Evolutionary conservation across 1,139 yeast species (phyloP).

Genomic region (Insectozyma bohioensis): DNA sequence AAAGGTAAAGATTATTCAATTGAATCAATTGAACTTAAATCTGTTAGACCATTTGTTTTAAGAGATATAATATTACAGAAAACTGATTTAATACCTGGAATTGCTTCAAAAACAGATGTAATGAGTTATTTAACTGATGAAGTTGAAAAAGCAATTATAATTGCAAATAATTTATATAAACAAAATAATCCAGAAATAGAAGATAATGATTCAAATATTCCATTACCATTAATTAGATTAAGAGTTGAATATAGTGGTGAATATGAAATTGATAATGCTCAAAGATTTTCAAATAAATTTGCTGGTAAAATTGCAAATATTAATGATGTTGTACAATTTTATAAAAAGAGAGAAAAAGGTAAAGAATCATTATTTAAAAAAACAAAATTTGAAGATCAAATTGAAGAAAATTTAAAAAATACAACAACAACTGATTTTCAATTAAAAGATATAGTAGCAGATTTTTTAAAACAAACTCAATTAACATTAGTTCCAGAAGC

Average conservation of each 20-base stretch:
- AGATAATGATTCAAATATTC: slow-evolving; percentile 27
- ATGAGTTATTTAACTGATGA: slow-evolving; percentile 57
- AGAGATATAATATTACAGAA: slow-evolving; percentile 56
- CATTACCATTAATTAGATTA: slow-evolving; percentile 78
- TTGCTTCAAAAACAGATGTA: slow-evolving; percentile 63
- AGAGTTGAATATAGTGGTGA: slow-evolving; percentile 90
- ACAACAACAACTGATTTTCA: slow-evolving; percentile 19
- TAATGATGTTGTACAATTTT: slow-evolving; percentile 77
- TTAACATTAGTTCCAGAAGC: slow-evolving; percentile 72
- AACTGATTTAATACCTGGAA: slow-evolving; percentile 61
- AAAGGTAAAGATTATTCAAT: slow-evolving; percentile 58
- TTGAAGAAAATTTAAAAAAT: slow-evolving; percentile 18
- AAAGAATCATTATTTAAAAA: slow-evolving; percentile 15
- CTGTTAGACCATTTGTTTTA: slow-evolving; percentile 85
- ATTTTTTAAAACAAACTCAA: slow-evolving; percentile 60
- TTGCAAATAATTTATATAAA: slow-evolving; percentile 56
- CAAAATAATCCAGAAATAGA: slow-evolving; percentile 31
- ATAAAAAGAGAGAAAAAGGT: slow-evolving; percentile 40
- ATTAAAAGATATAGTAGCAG: slow-evolving; percentile 41
- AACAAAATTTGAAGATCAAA: slow-evolving; percentile 23
- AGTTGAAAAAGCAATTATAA: slow-evolving; percentile 65
- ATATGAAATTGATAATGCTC: slow-evolving; percentile 86
- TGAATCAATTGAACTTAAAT: slow-evolving; percentile 63
- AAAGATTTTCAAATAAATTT: slow-evolving; percentile 85
- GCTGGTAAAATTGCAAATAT: slow-evolving; percentile 90